A percentile compares a stretch with the other conserved stretches of the same genome.
These are phyloP conservation scores for Hysterangium stoloniferum DNA, from an alignment of 768 basidiomycete genomes.

Conservation along the genomic window DNA sequence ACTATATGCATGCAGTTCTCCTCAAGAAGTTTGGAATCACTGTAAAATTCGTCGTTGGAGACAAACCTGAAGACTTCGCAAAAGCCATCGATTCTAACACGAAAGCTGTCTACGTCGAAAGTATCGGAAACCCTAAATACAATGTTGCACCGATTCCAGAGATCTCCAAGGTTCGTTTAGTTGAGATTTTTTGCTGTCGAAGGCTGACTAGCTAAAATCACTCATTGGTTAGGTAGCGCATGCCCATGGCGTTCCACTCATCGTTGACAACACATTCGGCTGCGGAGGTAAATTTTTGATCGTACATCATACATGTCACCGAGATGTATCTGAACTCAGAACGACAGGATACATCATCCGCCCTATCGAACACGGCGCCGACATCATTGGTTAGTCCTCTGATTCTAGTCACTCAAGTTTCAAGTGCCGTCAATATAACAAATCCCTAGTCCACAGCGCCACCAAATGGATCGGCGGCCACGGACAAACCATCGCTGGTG, in stretches of 20 bases:
- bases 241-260: conserved; percentile 60
- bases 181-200: neutral
- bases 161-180: conserved; percentile 49
- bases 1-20: conserved; percentile 34
- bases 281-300: conserved; percentile 40
- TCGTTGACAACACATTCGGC: conserved; percentile 78
- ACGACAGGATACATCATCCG: conserved; percentile 48
- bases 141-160: conserved; percentile 58
- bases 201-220: neutral
- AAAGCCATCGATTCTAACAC: conserved; percentile 71
- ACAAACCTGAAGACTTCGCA: conserved; percentile 48
- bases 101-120: conserved; percentile 69
- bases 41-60: conserved; percentile 53
- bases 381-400: conserved; percentile 52
- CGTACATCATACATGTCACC: conserved; percentile 5
- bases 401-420: neutral
- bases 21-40: conserved; percentile 62
- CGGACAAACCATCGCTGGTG: conserved; percentile 72
- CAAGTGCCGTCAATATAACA: neutral
- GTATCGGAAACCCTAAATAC: conserved; percentile 75
- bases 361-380: conserved; percentile 69
- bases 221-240: conserved; percentile 49
- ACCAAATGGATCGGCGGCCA: conserved; percentile 85
- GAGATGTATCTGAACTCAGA: neutral
- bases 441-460: conserved; percentile 52